Evolutionary conservation across 768 basidiomycete species (phyloP).

Genomic region (Mycena albidolilacea): DNA sequence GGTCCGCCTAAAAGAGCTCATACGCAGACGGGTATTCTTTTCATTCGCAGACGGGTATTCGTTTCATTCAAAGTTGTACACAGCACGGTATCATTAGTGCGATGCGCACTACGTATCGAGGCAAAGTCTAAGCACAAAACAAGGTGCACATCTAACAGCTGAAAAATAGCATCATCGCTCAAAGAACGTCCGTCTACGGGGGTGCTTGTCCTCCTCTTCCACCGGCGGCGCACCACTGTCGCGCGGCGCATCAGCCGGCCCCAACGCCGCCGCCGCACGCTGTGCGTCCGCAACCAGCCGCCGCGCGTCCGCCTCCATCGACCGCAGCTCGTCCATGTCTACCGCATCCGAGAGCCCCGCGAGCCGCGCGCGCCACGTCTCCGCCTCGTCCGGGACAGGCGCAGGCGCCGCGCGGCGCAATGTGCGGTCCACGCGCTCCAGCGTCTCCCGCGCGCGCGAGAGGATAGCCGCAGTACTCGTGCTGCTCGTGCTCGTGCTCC

Average conservation of each 20-base stretch:
- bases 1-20: no score
- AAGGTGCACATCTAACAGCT: background rate
- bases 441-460: conserved; percentile 8
- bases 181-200: conserved; percentile 6
- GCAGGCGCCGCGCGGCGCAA: background rate
- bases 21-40: no score
- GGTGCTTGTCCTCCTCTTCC: conserved; percentile 14
- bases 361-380: background rate
- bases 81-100: no score
- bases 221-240: no score
- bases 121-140: background rate
- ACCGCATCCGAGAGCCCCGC: background rate
- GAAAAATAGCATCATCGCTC: background rate
- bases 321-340: background rate
- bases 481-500: background rate
- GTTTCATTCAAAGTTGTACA: no score
- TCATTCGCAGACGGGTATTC: no score
- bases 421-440: conserved; percentile 12
- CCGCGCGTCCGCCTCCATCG: background rate
- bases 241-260: background rate
- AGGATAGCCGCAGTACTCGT: background rate
- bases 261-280: background rate
- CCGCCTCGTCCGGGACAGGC: no score
- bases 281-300: background rate
- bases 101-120: background rate